Base-by-base conservation (phyloP, 2,329 filamentous ascomycete genomes). In the Tolypocladium endophyticum region DNA sequence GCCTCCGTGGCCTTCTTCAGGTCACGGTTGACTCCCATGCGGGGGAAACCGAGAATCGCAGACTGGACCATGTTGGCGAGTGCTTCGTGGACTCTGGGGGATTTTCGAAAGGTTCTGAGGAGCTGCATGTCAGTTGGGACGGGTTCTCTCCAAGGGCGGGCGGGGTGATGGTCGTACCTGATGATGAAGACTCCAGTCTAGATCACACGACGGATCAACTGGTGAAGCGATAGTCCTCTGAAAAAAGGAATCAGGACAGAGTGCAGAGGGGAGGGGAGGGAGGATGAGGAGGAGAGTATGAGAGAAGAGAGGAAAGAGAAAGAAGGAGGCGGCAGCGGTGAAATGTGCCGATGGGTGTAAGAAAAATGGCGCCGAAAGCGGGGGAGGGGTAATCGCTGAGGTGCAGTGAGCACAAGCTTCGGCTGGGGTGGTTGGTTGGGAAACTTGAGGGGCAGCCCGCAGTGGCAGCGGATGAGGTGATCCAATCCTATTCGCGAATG, bases 1-100 rank as follows among this genome's bases (percentile, higher is more conserved):
- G 93, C 91, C 81, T 99, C 94, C 68, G 92, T 99, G 74, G 94
- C 94, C 87, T 99, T 99, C 89, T 99, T 99, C 77, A 99, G 87
- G 85, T 99, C 94, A 87, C 94, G 92, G 81, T 95, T 90, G 72
- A 85, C 89, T 80, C 94, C 94, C 90, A 97, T 97, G 75, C 94
- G 93, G 77, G 94, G 94, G 86, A 99, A 99, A 81, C 94, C 94
- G 77, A 99, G 88, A 77, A 99, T 84, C 69, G 94, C 81, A 67
- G 83, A 85, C 73, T 85, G 80, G 75, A 85, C 83, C 83, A 85
- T 85, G 64, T 74, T 83, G 74, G 65, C 69, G 72, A 71, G 72
- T 69, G 64, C 63, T 66, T 65, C 63, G 35, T 58, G 41, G 52
- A 56, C 52, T 61, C 60, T 33, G 50, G 38, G 14, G 20, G 35